Base-by-base conservation (phyloP, 306 rosid species). In the Gleditsia sinensis region DNA sequence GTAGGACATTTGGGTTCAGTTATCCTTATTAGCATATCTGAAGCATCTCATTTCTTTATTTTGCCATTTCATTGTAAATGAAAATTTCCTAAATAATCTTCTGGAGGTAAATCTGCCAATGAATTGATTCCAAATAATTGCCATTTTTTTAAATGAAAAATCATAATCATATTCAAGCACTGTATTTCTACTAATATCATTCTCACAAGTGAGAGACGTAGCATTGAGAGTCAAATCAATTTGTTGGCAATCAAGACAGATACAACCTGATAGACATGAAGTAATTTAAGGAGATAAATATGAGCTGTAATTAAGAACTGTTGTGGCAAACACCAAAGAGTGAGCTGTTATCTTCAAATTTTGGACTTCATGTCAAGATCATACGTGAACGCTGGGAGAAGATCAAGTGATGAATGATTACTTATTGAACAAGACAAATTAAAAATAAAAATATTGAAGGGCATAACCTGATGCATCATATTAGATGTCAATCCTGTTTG, bases 1-100 rank as follows among this genome's bases (percentile, higher is more conserved):
- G 98, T 91, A 71, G 62, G 50, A 17, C 28, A 45, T 66, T 56
- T 81, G 40, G 30, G 42, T 67, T 56, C 67, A 30, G 40, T 34
- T 51, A 20, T 61, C 51, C 54, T 73, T 30, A 36, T 69, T 59
- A 30, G 54, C 67, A 61, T 70, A 67, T 21, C 43, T 57, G 67
- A 50, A 55, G 46, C 12, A 34, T 48, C 21, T 45, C 21, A 33
- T 66, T 67, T 53, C 6, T 65, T 20, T 24, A 42, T 3, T 36
- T 42, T 67, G 25, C 72, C 49, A n/a, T 51, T 66, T 14, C 40
- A 66, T 3, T 53, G 43, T 54, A 34, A 55, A 36, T 51, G 9
- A 17, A 57, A 54, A 11, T 7, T 30, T 45, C 50, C 30, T 6
- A 17, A 28, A 23, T 58, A 6, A 27, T 32, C 51, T 58, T 57